These are phyloP conservation scores for Linderniella brevidens DNA, from an alignment of 257 asterid genomes.

Conservation along the genomic window DNA sequence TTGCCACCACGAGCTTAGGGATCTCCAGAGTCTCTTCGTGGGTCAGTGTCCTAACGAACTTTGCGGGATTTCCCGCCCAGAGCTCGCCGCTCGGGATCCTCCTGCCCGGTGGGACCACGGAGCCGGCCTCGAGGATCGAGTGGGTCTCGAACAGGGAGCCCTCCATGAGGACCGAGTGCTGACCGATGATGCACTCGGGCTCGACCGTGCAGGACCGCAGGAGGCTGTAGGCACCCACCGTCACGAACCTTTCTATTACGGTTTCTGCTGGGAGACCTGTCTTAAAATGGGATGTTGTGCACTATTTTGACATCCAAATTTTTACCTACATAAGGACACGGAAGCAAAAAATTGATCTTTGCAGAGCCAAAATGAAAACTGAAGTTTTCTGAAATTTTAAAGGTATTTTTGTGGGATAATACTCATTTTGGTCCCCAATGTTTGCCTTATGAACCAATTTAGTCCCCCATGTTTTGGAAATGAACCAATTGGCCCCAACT, in stretches of 20 bases:
- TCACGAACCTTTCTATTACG: slow-evolving; percentile 63
- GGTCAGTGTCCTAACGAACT: slow-evolving; percentile 65
- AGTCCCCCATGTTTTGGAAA: too few relatives aligned
- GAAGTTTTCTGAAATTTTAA: too few relatives aligned
- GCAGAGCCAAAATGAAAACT: too few relatives aligned
- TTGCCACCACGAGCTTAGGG: slow-evolving; percentile 74
- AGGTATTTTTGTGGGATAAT: too few relatives aligned
- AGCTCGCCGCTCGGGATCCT: slow-evolving; percentile 91
- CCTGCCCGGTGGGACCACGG: slow-evolving; percentile 89
- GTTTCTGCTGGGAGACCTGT: slow-evolving; percentile 95
- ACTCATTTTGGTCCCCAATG: too few relatives aligned
- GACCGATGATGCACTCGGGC: slow-evolving; percentile 95
- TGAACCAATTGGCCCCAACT: too few relatives aligned
- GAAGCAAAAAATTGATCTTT: too few relatives aligned
- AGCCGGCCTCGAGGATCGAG: slow-evolving; percentile 89
- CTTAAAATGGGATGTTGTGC: neutral
- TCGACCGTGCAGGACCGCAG: slow-evolving; percentile 82
- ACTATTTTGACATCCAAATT: too few relatives aligned
- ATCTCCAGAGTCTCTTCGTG: slow-evolving; percentile 87
- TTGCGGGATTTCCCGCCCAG: slow-evolving; percentile 96
- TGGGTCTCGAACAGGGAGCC: slow-evolving; percentile 84
- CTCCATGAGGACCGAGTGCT: slow-evolving; percentile 86
- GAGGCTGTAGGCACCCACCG: slow-evolving; percentile 80
- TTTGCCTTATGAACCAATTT: too few relatives aligned
- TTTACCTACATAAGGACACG: too few relatives aligned